A percentile compares a stretch with the other conserved stretches of the same genome.
phyloP scores from a whole-genome alignment of 371 early-diverging fungal species.

The Mucor velutinosus region DNA sequence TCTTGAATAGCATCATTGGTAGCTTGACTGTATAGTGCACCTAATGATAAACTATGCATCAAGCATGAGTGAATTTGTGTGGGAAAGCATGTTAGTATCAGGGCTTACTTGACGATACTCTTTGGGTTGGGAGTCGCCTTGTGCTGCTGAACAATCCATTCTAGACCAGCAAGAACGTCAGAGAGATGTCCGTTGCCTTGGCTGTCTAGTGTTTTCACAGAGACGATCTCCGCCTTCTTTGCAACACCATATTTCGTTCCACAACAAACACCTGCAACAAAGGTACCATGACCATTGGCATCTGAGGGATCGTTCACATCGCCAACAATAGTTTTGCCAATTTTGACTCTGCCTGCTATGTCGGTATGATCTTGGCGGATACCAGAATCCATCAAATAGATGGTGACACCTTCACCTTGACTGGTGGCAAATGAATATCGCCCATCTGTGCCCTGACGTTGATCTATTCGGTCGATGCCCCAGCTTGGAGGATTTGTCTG shows the following conservation, averaged over 20 bases:
- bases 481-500: constrained; percentile 50
- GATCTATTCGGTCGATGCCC: constrained; percentile 52
- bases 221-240: constrained; percentile 59
- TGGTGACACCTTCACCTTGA: constrained; percentile 34
- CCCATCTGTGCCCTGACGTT: constrained; percentile 40
- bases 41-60: constrained; percentile 51
- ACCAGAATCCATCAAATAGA: constrained; percentile 46
- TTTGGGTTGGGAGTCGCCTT: constrained; percentile 23
- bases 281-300: constrained; percentile 57
- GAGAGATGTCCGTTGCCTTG: constrained; percentile 55
- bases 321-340: constrained; percentile 38
- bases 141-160: constrained; percentile 58
- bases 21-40: constrained; percentile 58
- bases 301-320: constrained; percentile 29
- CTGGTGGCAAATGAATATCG: constrained; percentile 37
- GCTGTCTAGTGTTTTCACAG: constrained; percentile 63
- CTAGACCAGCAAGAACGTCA: constrained; percentile 66
- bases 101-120: constrained; percentile 43
- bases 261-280: constrained; percentile 66
- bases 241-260: constrained; percentile 64
- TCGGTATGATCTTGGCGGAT: constrained; percentile 37
- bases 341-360: constrained; percentile 34
- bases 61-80: too few relatives aligned
- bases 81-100: too few relatives aligned
- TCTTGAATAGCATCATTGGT: constrained; percentile 60